Conservation (phyloP, 2,329 filamentous ascomycete species). For the Fusarium concolor region DNA sequence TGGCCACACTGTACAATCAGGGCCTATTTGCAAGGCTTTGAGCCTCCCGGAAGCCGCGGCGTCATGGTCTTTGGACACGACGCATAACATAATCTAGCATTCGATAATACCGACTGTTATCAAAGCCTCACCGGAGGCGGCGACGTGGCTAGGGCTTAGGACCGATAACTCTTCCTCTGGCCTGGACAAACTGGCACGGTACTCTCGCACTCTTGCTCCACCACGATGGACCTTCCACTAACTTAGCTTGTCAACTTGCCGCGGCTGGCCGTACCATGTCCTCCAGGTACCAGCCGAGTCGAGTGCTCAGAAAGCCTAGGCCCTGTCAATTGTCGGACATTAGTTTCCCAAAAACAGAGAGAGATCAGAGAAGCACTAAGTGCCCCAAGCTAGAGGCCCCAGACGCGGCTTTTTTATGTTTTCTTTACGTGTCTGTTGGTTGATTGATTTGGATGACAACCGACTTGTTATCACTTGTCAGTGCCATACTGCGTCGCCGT, state of each 20-base stretch:
- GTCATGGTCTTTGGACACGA: not conserved
- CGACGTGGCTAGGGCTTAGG: constrained; percentile 35
- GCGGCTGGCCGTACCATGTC: constrained; percentile 44
- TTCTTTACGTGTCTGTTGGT: constrained; percentile 44
- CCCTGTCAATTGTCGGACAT: constrained; percentile 46
- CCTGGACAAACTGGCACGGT: constrained; percentile 29
- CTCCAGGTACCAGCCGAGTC: constrained; percentile 28
- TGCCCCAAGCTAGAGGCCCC: constrained; percentile 32
- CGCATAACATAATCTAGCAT: not conserved
- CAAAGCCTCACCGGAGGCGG: constrained; percentile 34
- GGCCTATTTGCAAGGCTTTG: not conserved
- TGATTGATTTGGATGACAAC: constrained; percentile 36
- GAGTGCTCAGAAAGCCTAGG: constrained; percentile 31
- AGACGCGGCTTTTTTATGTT: constrained; percentile 41
- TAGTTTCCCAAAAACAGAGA: constrained; percentile 30
- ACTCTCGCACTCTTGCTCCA: constrained; percentile 28
- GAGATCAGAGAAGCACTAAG: constrained; percentile 16
- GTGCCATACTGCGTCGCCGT: constrained; percentile 25
- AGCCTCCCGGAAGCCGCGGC: not conserved
- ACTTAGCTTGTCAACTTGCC: constrained; percentile 41
- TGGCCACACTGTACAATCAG: constrained; percentile 8
- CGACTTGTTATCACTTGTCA: constrained; percentile 44
- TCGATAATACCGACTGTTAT: constrained; percentile 21
- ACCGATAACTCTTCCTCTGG: constrained; percentile 31
- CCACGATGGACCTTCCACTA: constrained; percentile 19